Base-by-base conservation (phyloP, 495 filamentous ascomycete species). In the Aspergillus ellipticus region DNA sequence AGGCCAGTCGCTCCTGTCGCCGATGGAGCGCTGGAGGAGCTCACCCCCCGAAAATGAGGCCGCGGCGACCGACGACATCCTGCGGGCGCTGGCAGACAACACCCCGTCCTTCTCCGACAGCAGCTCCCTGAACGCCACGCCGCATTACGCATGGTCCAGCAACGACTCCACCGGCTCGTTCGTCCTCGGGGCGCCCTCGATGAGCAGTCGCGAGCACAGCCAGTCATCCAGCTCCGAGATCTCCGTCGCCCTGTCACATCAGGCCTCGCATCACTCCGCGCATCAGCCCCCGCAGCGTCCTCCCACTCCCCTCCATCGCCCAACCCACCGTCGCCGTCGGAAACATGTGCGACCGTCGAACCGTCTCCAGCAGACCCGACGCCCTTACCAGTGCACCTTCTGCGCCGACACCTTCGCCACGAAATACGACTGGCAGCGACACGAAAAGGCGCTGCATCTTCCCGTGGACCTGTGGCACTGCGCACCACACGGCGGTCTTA, bases 391-490 rank as follows among this genome's bases (percentile, higher is more conserved):
- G 65, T 91, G 88, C 66, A 91, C 88, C 6, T 91, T 91, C 73
- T 91, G 88, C 66, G 86, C 85, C 4, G 86, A 89, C 50, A 83
- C 81, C 0, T 91, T 90, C 71, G 79, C 82, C 52, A 87, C 81
- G 26, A 91, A 91, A 62, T 87, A 89, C 66, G 88, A 91, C 68
- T 91, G 88, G 88, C 83, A 88, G 57, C 74, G 88, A 49, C 88
- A 91, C 66, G 88, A 91, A 66, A 91, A 89, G 57, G 85, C 86
- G 4, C 69, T 89, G 21, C 88, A 91, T 66, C 60, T 91, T 35
- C 83, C 81, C 7, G 76, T 91, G 0, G 88, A 90, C 60, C 82
- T 84, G 35, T 91, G 87, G 88, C 80, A 82, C 15, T 90, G 87
- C 63, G 80, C 82, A 11, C 85, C 86, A 0, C 71, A 83, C 33